These are phyloP conservation scores for Apiotrichum gracile DNA, from an alignment of 1,284 basidiomycete genomes.

Conservation along the genomic window DNA sequence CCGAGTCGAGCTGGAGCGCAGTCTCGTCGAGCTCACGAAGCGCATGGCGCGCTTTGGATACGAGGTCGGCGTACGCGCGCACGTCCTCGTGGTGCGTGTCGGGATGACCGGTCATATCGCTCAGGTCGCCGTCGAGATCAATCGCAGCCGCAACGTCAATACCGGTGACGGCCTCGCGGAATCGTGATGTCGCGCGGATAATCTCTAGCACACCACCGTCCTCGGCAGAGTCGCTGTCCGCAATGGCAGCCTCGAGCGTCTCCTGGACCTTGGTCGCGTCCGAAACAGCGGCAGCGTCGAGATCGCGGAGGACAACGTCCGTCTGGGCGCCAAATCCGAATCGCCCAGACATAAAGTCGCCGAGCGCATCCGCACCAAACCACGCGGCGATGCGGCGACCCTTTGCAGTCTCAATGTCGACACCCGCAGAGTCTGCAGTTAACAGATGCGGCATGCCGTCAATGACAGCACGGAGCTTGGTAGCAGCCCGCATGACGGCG, in stretches of 20 bases:
- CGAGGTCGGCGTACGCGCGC: conserved; percentile 32
- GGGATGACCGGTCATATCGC: neutral
- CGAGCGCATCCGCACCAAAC: conserved; percentile 25
- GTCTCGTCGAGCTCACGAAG: conserved; percentile 34
- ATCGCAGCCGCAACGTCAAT: conserved; percentile 43
- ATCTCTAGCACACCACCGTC: conserved; percentile 16
- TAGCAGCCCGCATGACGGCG: conserved; percentile 33
- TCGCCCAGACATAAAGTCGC: conserved; percentile 30
- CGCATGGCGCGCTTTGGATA: conserved; percentile 29
- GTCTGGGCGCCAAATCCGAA: conserved; percentile 30
- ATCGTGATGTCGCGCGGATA: conserved; percentile 19
- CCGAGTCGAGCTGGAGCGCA: conserved; percentile 12
- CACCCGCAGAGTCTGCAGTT: conserved; percentile 12
- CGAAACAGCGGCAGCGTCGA: conserved; percentile 24
- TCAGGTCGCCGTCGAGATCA: conserved; percentile 41
- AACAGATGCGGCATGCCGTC: conserved; percentile 22
- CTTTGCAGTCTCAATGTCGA: conserved; percentile 8
- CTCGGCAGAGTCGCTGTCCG: neutral
- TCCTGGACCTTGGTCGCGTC: conserved; percentile 23
- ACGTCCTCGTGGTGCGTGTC: conserved; percentile 19
- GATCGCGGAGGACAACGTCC: conserved; percentile 8
- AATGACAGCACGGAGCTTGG: conserved; percentile 33
- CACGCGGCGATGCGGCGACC: conserved; percentile 18
- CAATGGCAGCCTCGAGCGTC: conserved; percentile 23
- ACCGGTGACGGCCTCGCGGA: conserved; percentile 16